These are phyloP conservation scores for Phaseolus lunatus DNA, from an alignment of 306 rosid species.

Conservation along the genomic window DNA sequence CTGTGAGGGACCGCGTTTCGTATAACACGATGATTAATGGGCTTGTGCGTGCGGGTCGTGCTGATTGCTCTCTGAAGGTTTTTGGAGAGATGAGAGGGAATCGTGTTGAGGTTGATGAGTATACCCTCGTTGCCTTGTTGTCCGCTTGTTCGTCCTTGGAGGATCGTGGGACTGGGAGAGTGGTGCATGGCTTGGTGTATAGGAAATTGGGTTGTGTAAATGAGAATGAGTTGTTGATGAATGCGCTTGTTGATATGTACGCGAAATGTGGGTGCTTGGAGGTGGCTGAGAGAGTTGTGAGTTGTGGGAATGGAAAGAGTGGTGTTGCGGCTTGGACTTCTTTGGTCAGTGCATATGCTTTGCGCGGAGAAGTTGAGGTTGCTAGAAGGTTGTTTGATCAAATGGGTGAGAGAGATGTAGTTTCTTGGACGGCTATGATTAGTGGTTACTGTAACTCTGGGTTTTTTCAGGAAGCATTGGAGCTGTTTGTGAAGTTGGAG, in stretches of 20 bases:
- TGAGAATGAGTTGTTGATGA: slow-evolving; percentile 43
- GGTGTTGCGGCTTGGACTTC: slow-evolving; percentile 54
- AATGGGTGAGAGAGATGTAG: slow-evolving; percentile 48
- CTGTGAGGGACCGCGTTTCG: slow-evolving; percentile 50
- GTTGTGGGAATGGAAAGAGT: slow-evolving; percentile 30
- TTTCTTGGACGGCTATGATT: slow-evolving; percentile 59
- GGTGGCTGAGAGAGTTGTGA: slow-evolving; percentile 49
- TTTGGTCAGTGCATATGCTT: slow-evolving; percentile 52
- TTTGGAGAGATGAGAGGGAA: slow-evolving; percentile 46
- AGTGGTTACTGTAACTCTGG: slow-evolving; percentile 51
- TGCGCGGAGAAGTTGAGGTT: slow-evolving; percentile 48
- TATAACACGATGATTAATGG: slow-evolving; percentile 56
- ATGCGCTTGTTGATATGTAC: slow-evolving; percentile 56
- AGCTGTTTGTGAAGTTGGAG: slow-evolving; percentile 53
- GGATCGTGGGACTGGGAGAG: slow-evolving; percentile 45
- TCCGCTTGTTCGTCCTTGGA: slow-evolving; percentile 47
- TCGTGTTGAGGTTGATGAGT: slow-evolving; percentile 47
- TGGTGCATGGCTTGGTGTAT: slow-evolving; percentile 53
- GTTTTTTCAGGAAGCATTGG: slow-evolving; percentile 52
- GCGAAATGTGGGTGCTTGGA: slow-evolving; percentile 54
- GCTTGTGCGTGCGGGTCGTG: slow-evolving; percentile 46
- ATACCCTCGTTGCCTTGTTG: slow-evolving; percentile 54
- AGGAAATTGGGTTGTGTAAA: slow-evolving; percentile 37
- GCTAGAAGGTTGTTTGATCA: slow-evolving; percentile 51
- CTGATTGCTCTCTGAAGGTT: slow-evolving; percentile 23